Percentiles rank a stretch among this genome's conserved stretches.
Conservation (phyloP, 1,284 basidiomycete species). For the Sanghuangporus baumii region DNA sequence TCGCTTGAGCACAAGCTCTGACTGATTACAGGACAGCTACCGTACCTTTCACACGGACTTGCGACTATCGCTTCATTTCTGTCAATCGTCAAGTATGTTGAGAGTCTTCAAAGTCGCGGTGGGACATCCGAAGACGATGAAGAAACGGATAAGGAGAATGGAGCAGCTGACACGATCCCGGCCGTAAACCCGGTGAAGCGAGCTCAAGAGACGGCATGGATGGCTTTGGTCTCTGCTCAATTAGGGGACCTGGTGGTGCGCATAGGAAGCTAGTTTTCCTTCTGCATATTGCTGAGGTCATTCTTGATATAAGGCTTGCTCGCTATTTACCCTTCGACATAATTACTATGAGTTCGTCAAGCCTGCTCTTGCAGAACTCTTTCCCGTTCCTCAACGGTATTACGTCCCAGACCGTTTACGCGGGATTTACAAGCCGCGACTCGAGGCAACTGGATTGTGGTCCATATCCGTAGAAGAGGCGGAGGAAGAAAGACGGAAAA, state of each 20-base stretch:
- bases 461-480: conserved; percentile 39
- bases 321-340: conserved; percentile 50
- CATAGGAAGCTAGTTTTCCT: conserved; percentile 18
- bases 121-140: conserved; percentile 18
- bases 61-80: conserved; percentile 45
- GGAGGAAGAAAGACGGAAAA: conserved; percentile 29
- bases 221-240: conserved; percentile 56
- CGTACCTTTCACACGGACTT: conserved; percentile 57
- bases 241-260: conserved; percentile 67
- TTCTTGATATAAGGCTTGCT: conserved; percentile 37
- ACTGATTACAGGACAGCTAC: conserved; percentile 52
- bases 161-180: conserved; percentile 32
- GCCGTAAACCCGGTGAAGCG: conserved; percentile 39
- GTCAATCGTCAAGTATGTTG: conserved; percentile 60
- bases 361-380: conserved; percentile 46
- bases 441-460: conserved; percentile 65
- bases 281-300: background rate
- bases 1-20: background rate
- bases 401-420: conserved; percentile 65
- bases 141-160: conserved; percentile 9
- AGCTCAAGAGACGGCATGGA: conserved; percentile 54
- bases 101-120: conserved; percentile 33
- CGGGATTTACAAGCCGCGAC: conserved; percentile 44
- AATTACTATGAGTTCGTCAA: conserved; percentile 60
- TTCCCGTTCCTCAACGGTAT: conserved; percentile 64